A percentile compares a stretch with the other conserved stretches of the same genome.
These are phyloP conservation scores for Naganishia vishniacii DNA, from an alignment of 768 basidiomycete genomes.

Conservation along the genomic window DNA sequence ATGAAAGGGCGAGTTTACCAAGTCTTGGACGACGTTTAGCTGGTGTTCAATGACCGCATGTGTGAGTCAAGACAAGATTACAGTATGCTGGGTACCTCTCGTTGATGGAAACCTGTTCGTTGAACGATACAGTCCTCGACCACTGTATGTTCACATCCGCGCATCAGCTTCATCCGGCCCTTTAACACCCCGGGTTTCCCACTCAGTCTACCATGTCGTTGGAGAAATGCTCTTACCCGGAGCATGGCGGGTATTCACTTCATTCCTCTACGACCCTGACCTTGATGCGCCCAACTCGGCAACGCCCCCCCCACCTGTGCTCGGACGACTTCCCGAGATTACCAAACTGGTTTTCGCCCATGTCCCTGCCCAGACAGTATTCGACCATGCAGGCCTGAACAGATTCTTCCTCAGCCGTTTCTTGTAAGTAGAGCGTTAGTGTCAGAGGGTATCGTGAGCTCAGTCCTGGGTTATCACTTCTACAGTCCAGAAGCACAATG, in stretches of 20 bases:
- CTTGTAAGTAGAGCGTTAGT: constrained; percentile 31
- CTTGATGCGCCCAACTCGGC: not conserved
- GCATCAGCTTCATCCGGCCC: too few relatives aligned
- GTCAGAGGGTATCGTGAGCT: too few relatives aligned
- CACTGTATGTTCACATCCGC: constrained; percentile 28
- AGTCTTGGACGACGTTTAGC: too few relatives aligned
- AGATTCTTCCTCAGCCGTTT: constrained; percentile 34
- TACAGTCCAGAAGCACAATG: constrained; percentile 31
- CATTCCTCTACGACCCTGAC: constrained; percentile 22
- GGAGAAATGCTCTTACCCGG: constrained; percentile 38
- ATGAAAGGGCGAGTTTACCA: too few relatives aligned
- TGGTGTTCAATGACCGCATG: constrained; percentile 36
- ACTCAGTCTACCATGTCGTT: constrained; percentile 39
- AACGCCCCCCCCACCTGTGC: not conserved
- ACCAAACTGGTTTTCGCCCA: constrained; percentile 14
- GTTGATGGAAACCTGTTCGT: not conserved
- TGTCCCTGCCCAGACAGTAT: constrained; percentile 13
- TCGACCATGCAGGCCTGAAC: constrained; percentile 35
- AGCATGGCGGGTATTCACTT: constrained; percentile 32
- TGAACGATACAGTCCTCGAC: constrained; percentile 25
- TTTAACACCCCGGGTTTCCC: too few relatives aligned
- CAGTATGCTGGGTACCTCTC: not conserved
- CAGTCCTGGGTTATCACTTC: not conserved
- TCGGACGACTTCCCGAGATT: not conserved
- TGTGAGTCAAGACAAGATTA: constrained; percentile 29